A percentile compares a stretch with the other conserved stretches of the same genome.
Evolutionary conservation across 1,139 yeast species (phyloP).

Genomic region (Kodamaea anthophila): DNA sequence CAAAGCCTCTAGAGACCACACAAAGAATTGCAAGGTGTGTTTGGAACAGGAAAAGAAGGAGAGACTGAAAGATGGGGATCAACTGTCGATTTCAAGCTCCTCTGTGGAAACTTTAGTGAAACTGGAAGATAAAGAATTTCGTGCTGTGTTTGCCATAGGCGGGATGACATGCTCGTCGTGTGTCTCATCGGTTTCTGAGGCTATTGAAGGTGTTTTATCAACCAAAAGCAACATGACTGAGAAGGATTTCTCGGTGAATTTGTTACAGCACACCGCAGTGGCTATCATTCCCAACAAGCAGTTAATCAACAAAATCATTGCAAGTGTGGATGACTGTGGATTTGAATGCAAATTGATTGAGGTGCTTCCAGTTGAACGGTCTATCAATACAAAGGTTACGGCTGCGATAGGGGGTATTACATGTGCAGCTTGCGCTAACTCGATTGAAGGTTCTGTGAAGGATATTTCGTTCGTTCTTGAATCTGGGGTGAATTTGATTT

Average conservation of each 20-base stretch:
- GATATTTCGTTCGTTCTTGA: slow-evolving; percentile 50
- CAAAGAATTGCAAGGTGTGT: slow-evolving; percentile 30
- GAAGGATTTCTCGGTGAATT: slow-evolving; percentile 34
- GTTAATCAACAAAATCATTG: slow-evolving; percentile 42
- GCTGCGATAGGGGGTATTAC: slow-evolving; percentile 72
- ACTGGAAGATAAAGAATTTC: slow-evolving; percentile 21
- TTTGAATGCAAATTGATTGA: slow-evolving; percentile 54
- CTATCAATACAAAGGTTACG: slow-evolving; percentile 42
- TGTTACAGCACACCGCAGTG: slow-evolving; percentile 38
- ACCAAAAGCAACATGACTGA: slow-evolving; percentile 13
- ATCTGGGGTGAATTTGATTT: slow-evolving; percentile 49
- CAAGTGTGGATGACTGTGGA: slow-evolving; percentile 47
- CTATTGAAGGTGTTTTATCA: slow-evolving; percentile 30
- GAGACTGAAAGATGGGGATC: neutral
- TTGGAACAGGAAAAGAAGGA: slow-evolving; percentile 9
- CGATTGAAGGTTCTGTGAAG: slow-evolving; percentile 46
- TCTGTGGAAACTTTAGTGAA: slow-evolving; percentile 26
- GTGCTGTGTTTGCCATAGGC: slow-evolving; percentile 50
- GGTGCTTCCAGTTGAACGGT: slow-evolving; percentile 49
- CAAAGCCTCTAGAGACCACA: slow-evolving; percentile 18
- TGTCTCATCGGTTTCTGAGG: slow-evolving; percentile 39
- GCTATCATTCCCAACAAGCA: slow-evolving; percentile 48
- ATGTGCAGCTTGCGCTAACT: slow-evolving; percentile 63
- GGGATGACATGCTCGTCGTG: slow-evolving; percentile 70
- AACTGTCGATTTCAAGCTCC: slow-evolving; percentile 5